These are phyloP conservation scores for Biancaea sappan DNA, from an alignment of 306 rosid species.

Conservation along the genomic window DNA sequence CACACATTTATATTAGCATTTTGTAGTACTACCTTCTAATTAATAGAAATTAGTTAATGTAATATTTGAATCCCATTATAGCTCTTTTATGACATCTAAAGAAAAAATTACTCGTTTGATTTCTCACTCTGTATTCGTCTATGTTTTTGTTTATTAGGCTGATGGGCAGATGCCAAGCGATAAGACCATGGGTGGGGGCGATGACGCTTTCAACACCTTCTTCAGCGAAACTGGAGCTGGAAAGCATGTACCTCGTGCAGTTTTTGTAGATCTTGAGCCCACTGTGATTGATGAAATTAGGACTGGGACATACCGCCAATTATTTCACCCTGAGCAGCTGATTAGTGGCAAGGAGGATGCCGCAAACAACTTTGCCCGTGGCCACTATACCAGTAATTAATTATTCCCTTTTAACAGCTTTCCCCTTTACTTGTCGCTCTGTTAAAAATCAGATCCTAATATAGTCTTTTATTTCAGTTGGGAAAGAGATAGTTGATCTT, in stretches of 20 bases:
- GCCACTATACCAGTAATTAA: constrained; percentile 74
- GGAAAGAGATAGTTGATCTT: constrained; percentile 83
- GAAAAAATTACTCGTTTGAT: not conserved
- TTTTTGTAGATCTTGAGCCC: constrained; percentile 85
- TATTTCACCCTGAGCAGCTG: constrained; percentile 82
- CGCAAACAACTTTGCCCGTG: constrained; percentile 87
- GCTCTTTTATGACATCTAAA: not conserved
- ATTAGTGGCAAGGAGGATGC: constrained; percentile 89
- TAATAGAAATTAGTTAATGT: not conserved
- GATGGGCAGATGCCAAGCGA: constrained; percentile 89
- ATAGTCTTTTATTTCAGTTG: constrained; percentile 48
- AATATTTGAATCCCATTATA: not conserved
- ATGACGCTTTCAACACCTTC: constrained; percentile 86
- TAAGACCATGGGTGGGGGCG: constrained; percentile 72
- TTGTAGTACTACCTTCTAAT: not conserved
- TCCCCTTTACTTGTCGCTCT: not conserved
- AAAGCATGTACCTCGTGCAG: constrained; percentile 82
- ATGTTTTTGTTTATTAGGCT: constrained; percentile 44
- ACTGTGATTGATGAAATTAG: constrained; percentile 83
- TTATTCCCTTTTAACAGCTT: not conserved
- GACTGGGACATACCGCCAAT: constrained; percentile 77
- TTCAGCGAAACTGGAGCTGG: constrained; percentile 89
- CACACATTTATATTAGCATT: not conserved
- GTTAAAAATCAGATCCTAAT: not conserved
- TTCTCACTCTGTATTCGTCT: not conserved